Conservation (phyloP, 2,329 filamentous ascomycete genomes). For the Emericellopsis cladophorae region DNA sequence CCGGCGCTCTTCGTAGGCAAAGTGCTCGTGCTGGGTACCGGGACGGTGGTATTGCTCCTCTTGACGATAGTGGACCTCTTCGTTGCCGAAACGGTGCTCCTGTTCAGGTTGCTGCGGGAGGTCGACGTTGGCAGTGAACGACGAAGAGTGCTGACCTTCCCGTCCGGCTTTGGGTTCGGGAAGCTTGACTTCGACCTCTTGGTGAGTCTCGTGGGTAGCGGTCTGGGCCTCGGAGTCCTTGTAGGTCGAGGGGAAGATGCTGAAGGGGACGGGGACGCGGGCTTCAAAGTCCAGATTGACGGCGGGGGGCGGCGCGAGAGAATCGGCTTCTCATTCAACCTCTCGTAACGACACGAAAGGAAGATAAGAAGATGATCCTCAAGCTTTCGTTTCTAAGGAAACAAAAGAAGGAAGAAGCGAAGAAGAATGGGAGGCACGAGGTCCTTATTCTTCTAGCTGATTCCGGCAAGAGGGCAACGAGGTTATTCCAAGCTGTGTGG, state of each 20-base stretch:
- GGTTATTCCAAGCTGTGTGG: slow-evolving; percentile 8
- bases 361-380: slow-evolving; percentile 51
- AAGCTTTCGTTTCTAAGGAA: slow-evolving; percentile 48
- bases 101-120: slow-evolving; percentile 51
- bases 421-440: slow-evolving; percentile 14
- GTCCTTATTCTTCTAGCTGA: slow-evolving; percentile 5
- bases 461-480: not conserved
- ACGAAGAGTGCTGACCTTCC: slow-evolving; percentile 80
- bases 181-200: slow-evolving; percentile 80
- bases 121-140: slow-evolving; percentile 48
- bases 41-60: slow-evolving; percentile 66
- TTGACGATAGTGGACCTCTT: slow-evolving; percentile 73
- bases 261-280: slow-evolving; percentile 97
- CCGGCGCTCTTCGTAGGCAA: slow-evolving; percentile 1
- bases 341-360: slow-evolving; percentile 51
- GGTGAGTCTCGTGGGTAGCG: slow-evolving; percentile 49
- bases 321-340: slow-evolving; percentile 50
- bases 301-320: slow-evolving; percentile 58
- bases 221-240: slow-evolving; percentile 41
- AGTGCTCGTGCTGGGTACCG: slow-evolving; percentile 42
- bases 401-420: slow-evolving; percentile 32
- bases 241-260: slow-evolving; percentile 99
- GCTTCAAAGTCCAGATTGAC: slow-evolving; percentile 99
- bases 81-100: slow-evolving; percentile 57
- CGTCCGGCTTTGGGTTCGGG: slow-evolving; percentile 72